A percentile compares a stretch with the other conserved stretches of the same genome.
Evolutionary conservation across 345 rosid species (phyloP).

Genomic region (Odontarrhena argentea): DNA sequence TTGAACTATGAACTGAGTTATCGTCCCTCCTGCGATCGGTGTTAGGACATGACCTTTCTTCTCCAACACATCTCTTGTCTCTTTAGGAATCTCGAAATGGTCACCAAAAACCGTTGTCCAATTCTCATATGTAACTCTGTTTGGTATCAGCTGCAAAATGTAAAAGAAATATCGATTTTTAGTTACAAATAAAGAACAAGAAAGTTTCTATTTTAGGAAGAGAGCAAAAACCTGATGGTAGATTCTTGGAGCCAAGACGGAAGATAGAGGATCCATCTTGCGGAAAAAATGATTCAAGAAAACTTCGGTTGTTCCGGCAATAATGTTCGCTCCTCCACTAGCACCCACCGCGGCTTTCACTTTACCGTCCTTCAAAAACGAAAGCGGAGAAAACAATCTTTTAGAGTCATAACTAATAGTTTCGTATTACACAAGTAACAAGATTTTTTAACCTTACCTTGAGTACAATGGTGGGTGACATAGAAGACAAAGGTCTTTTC

Average conservation of each 20-base stretch:
- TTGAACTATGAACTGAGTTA: constrained; percentile 56
- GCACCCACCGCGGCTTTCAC: constrained; percentile 61
- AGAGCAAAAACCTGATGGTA: constrained; percentile 56
- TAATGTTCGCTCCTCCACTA: constrained; percentile 65
- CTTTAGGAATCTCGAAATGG: constrained; percentile 52
- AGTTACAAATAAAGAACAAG: neutral
- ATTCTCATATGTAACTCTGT: constrained; percentile 50
- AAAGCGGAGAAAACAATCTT: neutral
- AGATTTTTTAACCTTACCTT: constrained; percentile 40
- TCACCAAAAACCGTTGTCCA: constrained; percentile 55
- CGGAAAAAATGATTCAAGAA: constrained; percentile 54
- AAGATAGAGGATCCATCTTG: constrained; percentile 63
- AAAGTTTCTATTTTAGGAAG: neutral
- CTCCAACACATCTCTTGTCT: constrained; percentile 44
- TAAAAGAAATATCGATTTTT: neutral
- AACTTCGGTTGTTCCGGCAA: constrained; percentile 59
- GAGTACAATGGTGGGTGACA: constrained; percentile 62
- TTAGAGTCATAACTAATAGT: neutral
- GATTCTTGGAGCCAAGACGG: constrained; percentile 59
- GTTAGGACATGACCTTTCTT: constrained; percentile 56
- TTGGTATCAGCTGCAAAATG: constrained; percentile 53
- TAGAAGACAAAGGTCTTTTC: constrained; percentile 70
- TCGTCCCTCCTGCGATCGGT: constrained; percentile 46
- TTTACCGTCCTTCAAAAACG: constrained; percentile 46
- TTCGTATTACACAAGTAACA: constrained; percentile 18